Base-by-base conservation (phyloP, 2,329 filamentous ascomycete species). In the Curvularia hawaiiensis region DNA sequence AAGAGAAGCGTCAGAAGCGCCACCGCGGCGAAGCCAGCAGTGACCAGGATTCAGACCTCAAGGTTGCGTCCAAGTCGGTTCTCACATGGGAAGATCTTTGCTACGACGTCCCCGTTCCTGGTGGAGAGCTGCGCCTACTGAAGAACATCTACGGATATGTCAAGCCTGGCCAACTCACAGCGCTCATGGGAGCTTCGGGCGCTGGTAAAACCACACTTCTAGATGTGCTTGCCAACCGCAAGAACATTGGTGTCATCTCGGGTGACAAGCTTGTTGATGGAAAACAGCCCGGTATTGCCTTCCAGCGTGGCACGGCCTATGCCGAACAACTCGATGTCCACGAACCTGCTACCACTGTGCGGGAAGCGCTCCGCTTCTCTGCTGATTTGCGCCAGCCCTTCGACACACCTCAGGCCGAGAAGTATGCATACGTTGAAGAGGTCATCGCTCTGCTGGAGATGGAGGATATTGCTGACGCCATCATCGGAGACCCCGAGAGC, bases 121-220 rank as follows among this genome's bases (percentile, higher is more conserved):
- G 78, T 41, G 81, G 80, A n/a, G 70, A 79, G 8, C 75, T 83
- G n/a, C 73, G 82, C 52, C 71, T 87, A 12, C 73, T 87, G n/a
- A 82, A 86, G 51, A 74, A 84, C 58, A 82, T 87, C 26, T 79
- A 76, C 39, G 85, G 78, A 18, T 86, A 79, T 73, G 83, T 85
- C 6, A 84, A 83, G 58, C 84, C 84, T 5, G 84, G 83, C 0
- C 82, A 81, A 8, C 74, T 86, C 14, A 85, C 80, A 4, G 81
- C 79, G 1, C 66, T 78, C 26, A 77, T 76, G 73, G 73, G 75
- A 20, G 75, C 73, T 3, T 84, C 82, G 3, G 85, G 85, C n/a
- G 92, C 91, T 4, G 92, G 92, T 48, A 96, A 96, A 78, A 95
- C 91, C 0, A 96, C 92, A 0, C 79, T 96, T 0, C 80, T 96